phyloP scores from a whole-genome alignment of 2,329 filamentous ascomycete genomes.

The Nothophoma quercina region DNA sequence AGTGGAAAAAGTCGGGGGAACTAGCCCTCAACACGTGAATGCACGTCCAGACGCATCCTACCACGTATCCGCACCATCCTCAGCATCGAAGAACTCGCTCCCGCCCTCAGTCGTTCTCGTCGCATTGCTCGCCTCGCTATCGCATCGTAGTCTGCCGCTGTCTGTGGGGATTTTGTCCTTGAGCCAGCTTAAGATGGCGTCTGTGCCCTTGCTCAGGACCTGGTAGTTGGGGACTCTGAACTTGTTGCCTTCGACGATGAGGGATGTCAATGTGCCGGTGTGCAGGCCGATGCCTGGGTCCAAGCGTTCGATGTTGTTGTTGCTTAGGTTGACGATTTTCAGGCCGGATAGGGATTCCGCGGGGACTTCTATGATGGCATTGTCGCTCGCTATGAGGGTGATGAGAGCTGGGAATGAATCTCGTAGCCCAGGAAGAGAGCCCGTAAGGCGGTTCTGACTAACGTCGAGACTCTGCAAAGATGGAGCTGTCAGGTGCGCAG shows the following conservation, averaged over 20 bases:
- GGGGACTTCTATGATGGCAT: constrained; percentile 76
- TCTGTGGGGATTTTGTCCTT: constrained; percentile 71
- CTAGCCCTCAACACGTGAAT: background rate
- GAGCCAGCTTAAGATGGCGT: constrained; percentile 82
- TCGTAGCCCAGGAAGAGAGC: constrained; percentile 70
- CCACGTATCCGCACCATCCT: constrained; percentile 8
- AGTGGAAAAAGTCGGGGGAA: background rate
- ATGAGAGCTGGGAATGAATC: constrained; percentile 73
- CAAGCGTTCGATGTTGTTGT: constrained; percentile 84
- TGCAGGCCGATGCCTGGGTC: constrained; percentile 83
- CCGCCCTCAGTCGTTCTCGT: constrained; percentile 9
- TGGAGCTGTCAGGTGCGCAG: constrained; percentile 74
- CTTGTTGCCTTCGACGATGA: constrained; percentile 84
- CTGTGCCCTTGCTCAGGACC: constrained; percentile 85
- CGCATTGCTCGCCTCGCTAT: background rate
- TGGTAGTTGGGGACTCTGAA: constrained; percentile 89
- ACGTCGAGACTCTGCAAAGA: constrained; percentile 79
- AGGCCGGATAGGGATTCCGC: constrained; percentile 78
- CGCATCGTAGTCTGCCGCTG: background rate
- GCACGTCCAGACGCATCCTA: background rate
- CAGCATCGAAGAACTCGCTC: constrained; percentile 17
- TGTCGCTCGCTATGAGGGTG: constrained; percentile 78
- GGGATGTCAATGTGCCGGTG: constrained; percentile 67
- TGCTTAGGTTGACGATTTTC: constrained; percentile 77
- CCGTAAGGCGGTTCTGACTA: constrained; percentile 79